Evolutionary conservation across 345 rosid genomes (phyloP).

Genomic region (Cardamine chenopodiifolia): DNA sequence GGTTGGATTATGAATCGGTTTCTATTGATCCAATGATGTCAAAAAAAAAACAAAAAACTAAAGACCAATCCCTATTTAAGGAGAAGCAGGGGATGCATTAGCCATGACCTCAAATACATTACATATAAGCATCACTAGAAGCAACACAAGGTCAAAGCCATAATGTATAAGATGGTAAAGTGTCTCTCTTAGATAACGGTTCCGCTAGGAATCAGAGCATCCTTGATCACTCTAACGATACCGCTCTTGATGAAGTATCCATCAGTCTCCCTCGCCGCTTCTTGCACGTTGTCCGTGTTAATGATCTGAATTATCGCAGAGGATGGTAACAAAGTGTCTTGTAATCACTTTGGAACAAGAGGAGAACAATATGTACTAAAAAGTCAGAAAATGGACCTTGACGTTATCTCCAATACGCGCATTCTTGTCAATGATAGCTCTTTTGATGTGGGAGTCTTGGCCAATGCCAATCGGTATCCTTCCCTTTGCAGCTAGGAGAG

Average conservation of each 20-base stretch:
- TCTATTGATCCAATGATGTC: no score
- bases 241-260: slow-evolving; percentile 98
- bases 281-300: slow-evolving; percentile 84
- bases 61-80: background rate
- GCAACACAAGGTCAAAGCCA: slow-evolving; percentile 17
- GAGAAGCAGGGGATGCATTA: slow-evolving; percentile 15
- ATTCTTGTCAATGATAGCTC: slow-evolving; percentile 94
- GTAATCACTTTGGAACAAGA: slow-evolving; percentile 2
- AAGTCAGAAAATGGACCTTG: slow-evolving; percentile 51
- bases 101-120: slow-evolving; percentile 19
- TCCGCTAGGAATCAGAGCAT: slow-evolving; percentile 92
- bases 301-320: slow-evolving; percentile 56
- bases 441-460: slow-evolving; percentile 79
- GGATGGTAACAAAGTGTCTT: background rate
- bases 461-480: slow-evolving; percentile 92
- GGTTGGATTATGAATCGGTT: no score
- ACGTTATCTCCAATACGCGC: slow-evolving; percentile 90
- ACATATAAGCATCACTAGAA: slow-evolving; percentile 23
- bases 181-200: slow-evolving; percentile 54
- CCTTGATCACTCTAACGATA: slow-evolving; percentile 91
- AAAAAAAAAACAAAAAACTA: no score
- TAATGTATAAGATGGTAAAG: background rate
- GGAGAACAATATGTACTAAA: background rate
- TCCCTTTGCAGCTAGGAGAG: slow-evolving; percentile 81
- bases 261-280: slow-evolving; percentile 94